Base-by-base conservation (phyloP, 352 stramenopile species). In the Pythium scleroteichum region DNA sequence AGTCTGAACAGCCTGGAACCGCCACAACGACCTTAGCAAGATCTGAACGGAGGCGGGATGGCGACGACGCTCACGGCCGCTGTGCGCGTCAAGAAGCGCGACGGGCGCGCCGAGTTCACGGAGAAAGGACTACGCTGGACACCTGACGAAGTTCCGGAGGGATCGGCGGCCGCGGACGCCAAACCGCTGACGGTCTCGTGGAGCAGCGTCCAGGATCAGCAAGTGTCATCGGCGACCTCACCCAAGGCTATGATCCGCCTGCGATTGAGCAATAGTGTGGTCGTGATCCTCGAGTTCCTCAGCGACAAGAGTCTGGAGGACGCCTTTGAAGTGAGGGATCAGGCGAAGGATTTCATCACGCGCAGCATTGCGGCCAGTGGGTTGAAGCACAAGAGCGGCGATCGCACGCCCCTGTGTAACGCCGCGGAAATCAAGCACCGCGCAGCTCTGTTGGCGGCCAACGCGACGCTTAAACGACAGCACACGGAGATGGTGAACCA, bases 401-500 rank as follows among this genome's bases (percentile, higher is more conserved):
- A 82, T 44, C 68, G 74, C 39, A 73, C 73, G 38, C 69, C 80
- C 50, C 67, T 91, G 17, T 89, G 81, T 57, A 93, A 82, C 57
- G 68, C 81, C 33, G 76, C 76, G 13, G 86, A 95, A 70, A 92
- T 91, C 67, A 93, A 95, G 68, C 83, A 93, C 63, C 83, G 86
- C 38, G 83, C 84, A 13, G 84, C 82, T 20, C 61, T 95, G 33
- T 66, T 95, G 19, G 84, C 85, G 8, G 73, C 82, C 29, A 87
- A 88, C 42, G 73, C 80, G 38, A 86, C 79, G 23, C 82, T 95
- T 22, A 95, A 95, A 62, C 72, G 86, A 5, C 86, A 95, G 53
- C 83, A 95, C 62, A 92, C 71, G 14, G 86, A 95, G 62, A 95
- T 95, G 86, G 86, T 95, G 46, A 92, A 90, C 66, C 78, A 92